Evolutionary conservation across 371 early-diverging fungal species (phyloP), one percentile per base, ranked within the genome.

Genomic region (Apophysomyces elegans): DNA sequence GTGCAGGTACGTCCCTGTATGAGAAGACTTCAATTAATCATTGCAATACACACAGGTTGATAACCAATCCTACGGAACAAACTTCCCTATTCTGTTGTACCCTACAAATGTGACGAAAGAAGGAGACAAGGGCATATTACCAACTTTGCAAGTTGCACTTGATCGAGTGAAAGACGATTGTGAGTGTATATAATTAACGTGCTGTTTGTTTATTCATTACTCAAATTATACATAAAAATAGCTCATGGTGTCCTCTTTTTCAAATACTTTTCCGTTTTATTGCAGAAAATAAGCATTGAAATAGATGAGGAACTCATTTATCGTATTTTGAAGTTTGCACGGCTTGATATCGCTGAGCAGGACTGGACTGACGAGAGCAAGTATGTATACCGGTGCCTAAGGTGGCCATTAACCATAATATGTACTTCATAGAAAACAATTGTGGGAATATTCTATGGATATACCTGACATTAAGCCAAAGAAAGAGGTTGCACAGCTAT

Each of bases 241-340:
- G 85, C 91, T 1, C 93, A 93, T 62, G 96, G 96, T 58, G 94
- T 97, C 14, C 88, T 92, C 32, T 97, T 94, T 75, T 89, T 93
- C 74, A 91, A 97, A 68, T 96, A 93, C 74, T 95, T 94, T 62
- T 92, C 94, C 1, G 81, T 94, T 1, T 71, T 98, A 8, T 65
- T 96, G 4, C 99, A 98, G 74, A 96, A 97, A 73, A 78, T 98
- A 66, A 95, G 95, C 5, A 72, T 98, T 21, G 94, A 96, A 59
- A 77, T 96, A 37, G 98, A 97, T 66, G 97, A 96, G 69, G 93
- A 93, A 57, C 92, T 98, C 70, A 75, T 98, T 41, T 87, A 83
- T 68, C 91, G 92, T 1, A 74, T 98, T 36, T 72, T 96, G 45
- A 95, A 96, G 47, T 96, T 98, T 72, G 74, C 86, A 11, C 90